Conservation (phyloP, 768 basidiomycete species). For the Hericium erinaceus region DNA sequence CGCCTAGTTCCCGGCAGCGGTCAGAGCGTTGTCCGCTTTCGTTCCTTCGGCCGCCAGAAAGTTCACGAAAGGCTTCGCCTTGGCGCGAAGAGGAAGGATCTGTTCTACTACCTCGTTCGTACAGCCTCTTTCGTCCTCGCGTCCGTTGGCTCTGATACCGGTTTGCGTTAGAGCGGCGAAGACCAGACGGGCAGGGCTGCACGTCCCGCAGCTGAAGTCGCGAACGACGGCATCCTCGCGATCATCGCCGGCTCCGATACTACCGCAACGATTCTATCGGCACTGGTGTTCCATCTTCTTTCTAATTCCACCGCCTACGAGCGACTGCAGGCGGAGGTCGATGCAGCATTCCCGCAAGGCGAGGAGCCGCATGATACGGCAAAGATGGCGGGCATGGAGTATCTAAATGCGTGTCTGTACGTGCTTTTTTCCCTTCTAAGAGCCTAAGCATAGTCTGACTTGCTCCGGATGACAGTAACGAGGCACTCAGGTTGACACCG, state of each 20-base stretch:
- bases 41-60: not conserved
- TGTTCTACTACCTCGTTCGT: slow-evolving; percentile 31
- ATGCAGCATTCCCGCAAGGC: not conserved
- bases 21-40: not conserved
- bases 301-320: not conserved
- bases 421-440: not conserved
- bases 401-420: not conserved
- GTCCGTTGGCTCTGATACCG: not conserved
- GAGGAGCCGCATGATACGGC: not conserved
- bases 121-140: no score
- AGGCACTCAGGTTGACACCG: not conserved
- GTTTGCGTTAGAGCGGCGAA: not conserved
- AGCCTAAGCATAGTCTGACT: not conserved
- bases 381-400: not conserved
- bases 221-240: not conserved
- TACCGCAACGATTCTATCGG: not conserved
- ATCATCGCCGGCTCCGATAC: slow-evolving; percentile 1
- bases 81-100: slow-evolving; percentile 18
- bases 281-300: not conserved
- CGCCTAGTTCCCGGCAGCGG: not conserved
- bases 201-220: not conserved
- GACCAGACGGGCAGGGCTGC: not conserved
- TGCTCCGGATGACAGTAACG: not conserved
- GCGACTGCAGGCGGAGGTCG: not conserved
- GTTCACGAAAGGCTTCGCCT: not conserved